Base-by-base conservation (phyloP, 2,329 filamentous ascomycete genomes). In the Sclerotinia sclerotiorum region DNA sequence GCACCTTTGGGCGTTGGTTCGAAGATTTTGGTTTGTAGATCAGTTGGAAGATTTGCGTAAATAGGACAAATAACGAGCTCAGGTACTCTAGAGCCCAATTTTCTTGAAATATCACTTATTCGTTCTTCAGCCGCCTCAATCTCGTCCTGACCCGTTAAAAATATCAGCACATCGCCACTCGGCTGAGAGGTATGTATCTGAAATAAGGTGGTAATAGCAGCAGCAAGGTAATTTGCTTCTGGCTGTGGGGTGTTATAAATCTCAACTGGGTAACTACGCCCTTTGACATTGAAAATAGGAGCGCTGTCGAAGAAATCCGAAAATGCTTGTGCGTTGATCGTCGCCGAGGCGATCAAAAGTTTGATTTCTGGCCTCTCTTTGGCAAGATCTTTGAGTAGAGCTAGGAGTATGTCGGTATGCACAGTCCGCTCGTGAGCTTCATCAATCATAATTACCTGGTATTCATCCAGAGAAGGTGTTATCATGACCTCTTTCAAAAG, bases 381-480 rank as follows among this genome's bases (percentile, higher is more conserved):
- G 0, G 92, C 89, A 70, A 98, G 85, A 80, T 98, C 94, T 76
- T 97, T 97, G 68, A 97, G 84, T 46, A 99, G 80, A 15, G 92
- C 93, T 69, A 97, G 86, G 10, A 97, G 80, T 68, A 99, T 94
- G 79, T 99, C 95, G 0, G 94, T 97, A 65, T 93, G 88, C 0
- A 98, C 85, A 0, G 93, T 97, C 73, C 95, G 85, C 78, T 99
- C 95, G 85, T 99, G 95, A 0, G 95, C 95, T 78, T 99, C 95
- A 77, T 99, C 95, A 68, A 99, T 94, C 90, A 99, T 97, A 71
- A 99, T 81, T 17, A 90, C 92, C 6, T 92, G 91, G 74, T 98
- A 98, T 21, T 88, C 88, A 1, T 88, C 86, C 7, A 98, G 82
- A 73, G 94, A 89, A 0, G 94, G 94, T 75, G 97, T 93, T 0